Evolutionary conservation across 2,329 filamentous ascomycete species (phyloP).

Genomic region (Nemania bipapillata): DNA sequence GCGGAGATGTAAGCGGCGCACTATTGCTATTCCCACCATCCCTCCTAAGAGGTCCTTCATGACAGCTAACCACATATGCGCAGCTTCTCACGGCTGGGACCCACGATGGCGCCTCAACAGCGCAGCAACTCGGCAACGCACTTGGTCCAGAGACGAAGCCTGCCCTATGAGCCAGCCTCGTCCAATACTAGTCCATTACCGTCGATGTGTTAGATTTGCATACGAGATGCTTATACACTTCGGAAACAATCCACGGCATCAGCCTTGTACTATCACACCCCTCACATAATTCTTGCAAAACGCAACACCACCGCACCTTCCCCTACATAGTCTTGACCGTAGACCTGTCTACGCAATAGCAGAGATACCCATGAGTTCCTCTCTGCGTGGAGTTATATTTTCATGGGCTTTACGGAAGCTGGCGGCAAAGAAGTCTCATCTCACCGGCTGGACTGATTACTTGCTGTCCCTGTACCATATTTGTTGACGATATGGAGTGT

Average conservation of each 20-base stretch:
- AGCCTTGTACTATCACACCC: conserved; percentile 32
- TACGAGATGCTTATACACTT: conserved; percentile 3
- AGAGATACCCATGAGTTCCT: conserved; percentile 9
- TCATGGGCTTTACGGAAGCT: conserved; percentile 20
- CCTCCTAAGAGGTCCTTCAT: background rate
- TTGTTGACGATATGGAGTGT: conserved; percentile 33
- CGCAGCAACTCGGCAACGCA: conserved; percentile 62
- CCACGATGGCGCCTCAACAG: conserved; percentile 55
- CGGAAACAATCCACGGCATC: conserved; percentile 4
- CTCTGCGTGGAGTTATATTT: conserved; percentile 26
- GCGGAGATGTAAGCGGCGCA: conserved; percentile 70
- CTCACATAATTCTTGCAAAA: conserved; percentile 21
- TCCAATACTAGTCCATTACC: background rate
- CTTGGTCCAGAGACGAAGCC: conserved; percentile 63
- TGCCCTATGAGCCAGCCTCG: conserved; percentile 57
- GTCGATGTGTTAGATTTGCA: background rate
- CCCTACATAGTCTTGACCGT: background rate
- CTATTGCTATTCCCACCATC: background rate
- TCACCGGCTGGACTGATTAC: conserved; percentile 30
- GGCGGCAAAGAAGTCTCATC: conserved; percentile 38
- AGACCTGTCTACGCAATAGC: conserved; percentile 5
- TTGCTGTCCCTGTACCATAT: conserved; percentile 42
- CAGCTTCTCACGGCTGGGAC: conserved; percentile 62
- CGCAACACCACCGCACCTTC: conserved; percentile 12
- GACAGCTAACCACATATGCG: conserved; percentile 28